These are phyloP conservation scores for Atkinsonella texensis DNA, from an alignment of 2,329 filamentous ascomycete genomes.

Conservation along the genomic window DNA sequence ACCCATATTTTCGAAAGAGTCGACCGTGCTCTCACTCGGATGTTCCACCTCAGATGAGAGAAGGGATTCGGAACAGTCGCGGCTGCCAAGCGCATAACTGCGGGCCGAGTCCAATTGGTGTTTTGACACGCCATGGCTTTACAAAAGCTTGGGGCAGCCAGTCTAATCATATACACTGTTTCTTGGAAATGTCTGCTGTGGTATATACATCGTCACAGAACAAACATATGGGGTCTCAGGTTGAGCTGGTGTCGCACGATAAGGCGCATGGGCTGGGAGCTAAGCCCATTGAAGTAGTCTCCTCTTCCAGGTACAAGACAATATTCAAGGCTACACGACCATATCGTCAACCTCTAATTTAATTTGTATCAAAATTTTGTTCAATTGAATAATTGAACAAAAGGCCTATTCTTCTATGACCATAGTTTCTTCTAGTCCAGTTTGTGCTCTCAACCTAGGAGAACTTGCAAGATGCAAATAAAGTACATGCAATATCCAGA, in stretches of 20 bases:
- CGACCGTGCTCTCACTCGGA: conserved; percentile 13
- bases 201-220: not conserved
- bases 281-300: not conserved
- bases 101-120: conserved; percentile 6
- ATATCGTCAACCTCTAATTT: no score
- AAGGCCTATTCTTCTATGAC: not conserved
- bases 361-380: not conserved
- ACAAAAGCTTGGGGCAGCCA: not conserved
- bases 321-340: not conserved
- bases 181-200: not conserved
- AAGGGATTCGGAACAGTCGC: conserved; percentile 11
- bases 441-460: not conserved
- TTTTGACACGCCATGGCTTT: conserved; percentile 10
- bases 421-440: not conserved
- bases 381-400: not conserved
- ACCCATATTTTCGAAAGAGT: conserved; percentile 65
- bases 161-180: not conserved
- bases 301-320: not conserved
- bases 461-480: not conserved
- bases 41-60: conserved; percentile 8
- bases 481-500: not conserved
- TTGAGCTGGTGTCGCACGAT: not conserved
- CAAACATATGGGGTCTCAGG: no score
- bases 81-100: conserved; percentile 4
- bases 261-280: not conserved